Percentiles rank a stretch among this genome's conserved stretches.
Conservation (phyloP, 306 rosid species). For the Prunus padus region DNA sequence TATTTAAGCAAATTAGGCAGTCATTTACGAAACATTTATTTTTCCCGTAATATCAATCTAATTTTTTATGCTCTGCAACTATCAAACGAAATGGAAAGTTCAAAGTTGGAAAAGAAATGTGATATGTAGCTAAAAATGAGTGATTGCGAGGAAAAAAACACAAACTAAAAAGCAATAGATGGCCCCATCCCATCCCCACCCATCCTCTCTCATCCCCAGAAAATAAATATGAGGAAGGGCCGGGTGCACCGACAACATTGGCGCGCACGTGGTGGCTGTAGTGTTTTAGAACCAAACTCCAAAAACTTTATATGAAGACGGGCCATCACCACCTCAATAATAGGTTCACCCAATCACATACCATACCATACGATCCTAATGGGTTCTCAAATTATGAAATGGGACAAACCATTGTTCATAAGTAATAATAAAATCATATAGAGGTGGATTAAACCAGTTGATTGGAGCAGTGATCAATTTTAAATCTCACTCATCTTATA, state of each 20-base stretch:
- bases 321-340: not conserved
- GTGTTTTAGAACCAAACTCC: not conserved
- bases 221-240: not conserved
- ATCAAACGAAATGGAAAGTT: no score
- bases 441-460: no score
- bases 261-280: not conserved
- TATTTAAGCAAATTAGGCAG: not conserved
- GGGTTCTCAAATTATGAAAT: not conserved
- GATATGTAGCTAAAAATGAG: not conserved
- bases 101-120: no score
- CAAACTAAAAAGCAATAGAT: no score
- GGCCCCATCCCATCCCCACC: not conserved
- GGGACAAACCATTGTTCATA: not conserved
- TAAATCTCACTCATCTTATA: accelerated
- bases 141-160: not conserved
- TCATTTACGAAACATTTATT: not conserved
- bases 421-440: no score
- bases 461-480: no score
- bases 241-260: no score
- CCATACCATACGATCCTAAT: not conserved
- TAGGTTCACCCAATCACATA: not conserved
- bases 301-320: not conserved
- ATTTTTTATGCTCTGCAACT: no score
- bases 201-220: no score
- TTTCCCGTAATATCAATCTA: not conserved